phyloP scores from a whole-genome alignment of 2,329 filamentous ascomycete genomes.

The Neonectria punicea region DNA sequence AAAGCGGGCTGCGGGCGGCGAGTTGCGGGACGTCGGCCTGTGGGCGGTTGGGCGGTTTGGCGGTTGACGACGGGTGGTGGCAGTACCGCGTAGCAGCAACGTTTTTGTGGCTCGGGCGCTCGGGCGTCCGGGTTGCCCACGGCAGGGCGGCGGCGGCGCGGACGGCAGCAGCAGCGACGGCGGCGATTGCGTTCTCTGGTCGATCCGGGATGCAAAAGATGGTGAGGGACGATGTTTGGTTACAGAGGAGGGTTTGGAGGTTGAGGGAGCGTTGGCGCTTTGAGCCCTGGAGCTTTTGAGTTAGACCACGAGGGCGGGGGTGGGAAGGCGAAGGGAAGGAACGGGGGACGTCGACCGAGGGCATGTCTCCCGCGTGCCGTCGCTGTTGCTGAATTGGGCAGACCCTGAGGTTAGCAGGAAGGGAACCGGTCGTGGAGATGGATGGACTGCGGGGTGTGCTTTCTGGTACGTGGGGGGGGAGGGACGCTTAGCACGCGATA shows the following conservation, averaged over 20 bases:
- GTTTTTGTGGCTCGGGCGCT: conserved; percentile 42
- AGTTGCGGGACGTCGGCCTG: conserved; percentile 29
- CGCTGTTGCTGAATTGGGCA: conserved; percentile 18
- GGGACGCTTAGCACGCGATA: too few relatives aligned
- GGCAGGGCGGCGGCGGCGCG: conserved; percentile 38
- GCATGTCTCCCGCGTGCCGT: conserved; percentile 16
- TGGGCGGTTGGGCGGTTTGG: conserved; percentile 25
- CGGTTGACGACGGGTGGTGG: conserved; percentile 29
- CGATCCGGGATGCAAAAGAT: background rate
- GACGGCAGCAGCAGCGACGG: conserved; percentile 24
- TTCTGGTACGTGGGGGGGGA: conserved; percentile 6
- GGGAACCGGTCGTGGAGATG: conserved; percentile 20
- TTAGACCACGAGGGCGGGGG: conserved; percentile 15
- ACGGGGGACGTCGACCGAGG: conserved; percentile 7
- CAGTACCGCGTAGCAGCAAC: conserved; percentile 25
- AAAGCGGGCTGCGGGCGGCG: conserved; percentile 32
- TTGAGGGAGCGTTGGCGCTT: conserved; percentile 7
- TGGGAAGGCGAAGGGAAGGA: conserved; percentile 7
- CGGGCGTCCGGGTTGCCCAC: conserved; percentile 44
- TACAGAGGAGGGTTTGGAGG: background rate
- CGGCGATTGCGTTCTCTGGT: background rate
- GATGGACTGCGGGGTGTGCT: conserved; percentile 12
- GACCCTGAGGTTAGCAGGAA: conserved; percentile 16
- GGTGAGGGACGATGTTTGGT: conserved; percentile 11
- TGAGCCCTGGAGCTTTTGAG: conserved; percentile 5